phyloP scores from a whole-genome alignment of 495 filamentous ascomycete species.

The Sordaria brevicollis region DNA sequence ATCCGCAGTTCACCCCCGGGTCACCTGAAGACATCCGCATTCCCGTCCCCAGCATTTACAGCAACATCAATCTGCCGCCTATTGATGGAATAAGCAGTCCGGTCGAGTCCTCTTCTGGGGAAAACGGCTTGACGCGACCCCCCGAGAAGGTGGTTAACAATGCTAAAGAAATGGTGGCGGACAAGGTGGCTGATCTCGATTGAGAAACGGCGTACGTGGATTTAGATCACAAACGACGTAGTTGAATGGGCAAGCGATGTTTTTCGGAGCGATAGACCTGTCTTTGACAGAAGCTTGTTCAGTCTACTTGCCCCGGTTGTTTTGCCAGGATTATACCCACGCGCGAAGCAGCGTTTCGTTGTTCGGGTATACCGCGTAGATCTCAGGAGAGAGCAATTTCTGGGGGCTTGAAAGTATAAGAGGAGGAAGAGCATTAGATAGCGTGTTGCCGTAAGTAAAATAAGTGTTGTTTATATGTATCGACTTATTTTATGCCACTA shows the following conservation, averaged over 20 bases:
- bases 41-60: slow-evolving; percentile 47
- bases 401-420: background rate
- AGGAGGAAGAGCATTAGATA: background rate
- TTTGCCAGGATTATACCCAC: background rate
- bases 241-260: background rate
- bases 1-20: slow-evolving; percentile 42
- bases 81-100: slow-evolving; percentile 25
- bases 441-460: background rate
- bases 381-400: background rate
- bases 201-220: slow-evolving; percentile 4
- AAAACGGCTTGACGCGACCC: slow-evolving; percentile 18
- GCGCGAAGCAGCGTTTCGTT: background rate
- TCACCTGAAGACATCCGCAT: slow-evolving; percentile 80
- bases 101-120: slow-evolving; percentile 13
- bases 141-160: slow-evolving; percentile 37
- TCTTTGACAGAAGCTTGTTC: background rate
- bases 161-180: slow-evolving; percentile 32
- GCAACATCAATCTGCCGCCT: slow-evolving; percentile 14
- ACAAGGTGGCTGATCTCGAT: slow-evolving; percentile 39
- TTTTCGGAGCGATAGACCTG: background rate
- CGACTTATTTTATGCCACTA: background rate
- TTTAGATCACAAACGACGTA: background rate
- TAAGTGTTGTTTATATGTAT: background rate
- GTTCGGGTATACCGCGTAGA: background rate
- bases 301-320: background rate